These are phyloP conservation scores for Sporothrix curviconia DNA, from an alignment of 2,329 filamentous ascomycete genomes.

Conservation along the genomic window DNA sequence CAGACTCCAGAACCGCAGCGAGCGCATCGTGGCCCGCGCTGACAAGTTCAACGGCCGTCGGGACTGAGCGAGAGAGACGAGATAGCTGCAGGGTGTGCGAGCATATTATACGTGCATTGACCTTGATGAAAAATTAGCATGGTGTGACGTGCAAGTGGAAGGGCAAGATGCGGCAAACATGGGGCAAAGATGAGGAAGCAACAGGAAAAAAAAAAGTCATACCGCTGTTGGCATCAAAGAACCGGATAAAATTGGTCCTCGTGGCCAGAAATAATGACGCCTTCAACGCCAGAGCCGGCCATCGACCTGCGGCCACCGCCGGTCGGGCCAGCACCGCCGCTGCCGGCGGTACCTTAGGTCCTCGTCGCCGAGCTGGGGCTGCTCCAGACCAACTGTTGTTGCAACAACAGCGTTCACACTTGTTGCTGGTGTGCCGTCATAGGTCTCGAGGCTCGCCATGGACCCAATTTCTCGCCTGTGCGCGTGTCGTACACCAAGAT, in stretches of 20 bases:
- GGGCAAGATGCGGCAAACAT: too few species aligned
- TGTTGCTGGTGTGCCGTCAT: slow-evolving; percentile 70
- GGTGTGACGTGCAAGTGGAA: too few species aligned
- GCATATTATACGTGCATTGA: slow-evolving; percentile 99
- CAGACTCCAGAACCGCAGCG: slow-evolving; percentile 91
- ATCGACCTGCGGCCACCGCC: slow-evolving; percentile 51
- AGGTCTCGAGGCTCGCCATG: slow-evolving; percentile 93
- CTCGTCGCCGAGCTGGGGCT: slow-evolving; percentile 65
- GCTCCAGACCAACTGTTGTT: slow-evolving; percentile 75
- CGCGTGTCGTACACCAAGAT: slow-evolving; percentile 89
- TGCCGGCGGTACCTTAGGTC: slow-evolving; percentile 63
- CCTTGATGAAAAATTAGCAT: slow-evolving; percentile 46
- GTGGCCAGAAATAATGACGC: slow-evolving; percentile 91
- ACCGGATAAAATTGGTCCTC: slow-evolving; percentile 93
- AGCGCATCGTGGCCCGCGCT: slow-evolving; percentile 94
- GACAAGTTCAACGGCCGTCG: slow-evolving; percentile 86
- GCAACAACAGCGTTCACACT: slow-evolving; percentile 90
- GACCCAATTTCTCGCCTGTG: slow-evolving; percentile 79
- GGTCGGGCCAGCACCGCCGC: slow-evolving; percentile 53
- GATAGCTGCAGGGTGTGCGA: slow-evolving; percentile 89
- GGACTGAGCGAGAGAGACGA: slow-evolving; percentile 87
- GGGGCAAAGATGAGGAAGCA: too few species aligned
- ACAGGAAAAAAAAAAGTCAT: slow-evolving; percentile 36
- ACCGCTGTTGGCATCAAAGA: slow-evolving; percentile 99
- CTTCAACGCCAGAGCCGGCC: slow-evolving; percentile 76